Evolutionary conservation across 768 basidiomycete species (phyloP).

Genomic region (Mycena vitilis): DNA sequence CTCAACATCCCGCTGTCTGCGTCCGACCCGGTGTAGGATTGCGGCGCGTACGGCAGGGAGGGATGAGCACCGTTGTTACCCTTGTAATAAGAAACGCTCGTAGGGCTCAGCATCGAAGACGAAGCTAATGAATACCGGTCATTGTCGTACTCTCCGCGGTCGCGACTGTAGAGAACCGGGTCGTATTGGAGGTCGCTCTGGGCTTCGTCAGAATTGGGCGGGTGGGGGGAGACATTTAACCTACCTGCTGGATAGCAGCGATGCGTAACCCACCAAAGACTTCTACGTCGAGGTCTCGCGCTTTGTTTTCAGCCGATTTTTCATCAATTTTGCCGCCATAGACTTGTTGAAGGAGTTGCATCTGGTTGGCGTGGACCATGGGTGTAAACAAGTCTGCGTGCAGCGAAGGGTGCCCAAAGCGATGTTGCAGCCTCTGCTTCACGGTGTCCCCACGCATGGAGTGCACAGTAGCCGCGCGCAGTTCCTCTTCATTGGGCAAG

Average conservation of each 20-base stretch:
- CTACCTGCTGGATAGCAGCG: conserved; percentile 39
- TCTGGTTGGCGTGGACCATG: conserved; percentile 63
- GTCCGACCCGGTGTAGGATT: conserved; percentile 18
- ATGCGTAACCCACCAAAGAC: conserved; percentile 40
- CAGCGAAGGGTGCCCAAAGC: conserved; percentile 88
- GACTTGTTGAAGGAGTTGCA: conserved; percentile 25
- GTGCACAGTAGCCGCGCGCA: conserved; percentile 68
- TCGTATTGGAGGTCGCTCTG: conserved; percentile 69
- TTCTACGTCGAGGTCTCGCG: conserved; percentile 12
- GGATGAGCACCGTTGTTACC: background rate
- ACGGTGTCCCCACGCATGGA: conserved; percentile 69
- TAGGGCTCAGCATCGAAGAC: conserved; percentile 30
- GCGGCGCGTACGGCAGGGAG: conserved; percentile 11
- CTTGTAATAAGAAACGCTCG: conserved; percentile 7
- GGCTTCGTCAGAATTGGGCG: conserved; percentile 18
- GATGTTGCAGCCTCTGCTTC: conserved; percentile 74
- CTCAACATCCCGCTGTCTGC: conserved; percentile 12
- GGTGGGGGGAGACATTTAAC: conserved; percentile 10
- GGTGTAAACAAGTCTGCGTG: conserved; percentile 77
- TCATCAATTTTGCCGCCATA: conserved; percentile 32
- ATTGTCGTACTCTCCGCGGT: conserved; percentile 74
- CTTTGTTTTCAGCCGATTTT: conserved; percentile 7
- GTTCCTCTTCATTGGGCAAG: conserved; percentile 73
- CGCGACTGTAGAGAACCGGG: conserved; percentile 65
- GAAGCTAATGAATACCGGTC: conserved; percentile 69